phyloP scores from a whole-genome alignment of 2,329 filamentous ascomycete genomes.

The Sporothrix sp. region DNA sequence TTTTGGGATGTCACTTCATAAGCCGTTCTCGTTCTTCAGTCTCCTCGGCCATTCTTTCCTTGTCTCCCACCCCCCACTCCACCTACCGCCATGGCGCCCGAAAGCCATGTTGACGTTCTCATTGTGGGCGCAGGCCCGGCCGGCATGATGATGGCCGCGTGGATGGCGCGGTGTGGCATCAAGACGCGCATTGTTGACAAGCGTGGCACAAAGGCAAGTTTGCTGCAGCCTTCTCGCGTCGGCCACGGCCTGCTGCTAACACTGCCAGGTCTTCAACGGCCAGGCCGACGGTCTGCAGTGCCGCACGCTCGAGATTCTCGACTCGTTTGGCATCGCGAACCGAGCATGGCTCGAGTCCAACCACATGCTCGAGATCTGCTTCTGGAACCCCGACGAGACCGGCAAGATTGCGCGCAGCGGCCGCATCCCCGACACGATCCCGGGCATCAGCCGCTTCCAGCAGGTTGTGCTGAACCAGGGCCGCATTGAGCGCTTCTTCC shows the following conservation, averaged over 20 bases:
- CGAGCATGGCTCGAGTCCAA: conserved; percentile 56
- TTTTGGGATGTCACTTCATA: no score
- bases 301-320: conserved; percentile 61
- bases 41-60: neutral
- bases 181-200: conserved; percentile 35
- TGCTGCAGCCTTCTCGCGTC: neutral
- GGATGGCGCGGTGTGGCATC: conserved; percentile 32
- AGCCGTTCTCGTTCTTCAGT: no score
- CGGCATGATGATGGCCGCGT: conserved; percentile 33
- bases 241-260: neutral
- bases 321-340: conserved; percentile 59
- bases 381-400: conserved; percentile 50
- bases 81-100: neutral
- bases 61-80: neutral
- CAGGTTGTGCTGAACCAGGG: conserved; percentile 63
- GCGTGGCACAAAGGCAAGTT: conserved; percentile 23
- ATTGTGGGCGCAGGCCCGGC: conserved; percentile 23
- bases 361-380: conserved; percentile 55
- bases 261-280: conserved; percentile 28
- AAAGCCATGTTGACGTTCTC: conserved; percentile 16
- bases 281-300: conserved; percentile 45
- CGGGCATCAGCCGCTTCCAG: conserved; percentile 52
- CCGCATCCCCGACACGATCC: conserved; percentile 53
- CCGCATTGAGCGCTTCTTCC: conserved; percentile 57
- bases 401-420: conserved; percentile 49